Base-by-base conservation (phyloP, 2,329 filamentous ascomycete genomes). In the Dactylellina sp. region DNA sequence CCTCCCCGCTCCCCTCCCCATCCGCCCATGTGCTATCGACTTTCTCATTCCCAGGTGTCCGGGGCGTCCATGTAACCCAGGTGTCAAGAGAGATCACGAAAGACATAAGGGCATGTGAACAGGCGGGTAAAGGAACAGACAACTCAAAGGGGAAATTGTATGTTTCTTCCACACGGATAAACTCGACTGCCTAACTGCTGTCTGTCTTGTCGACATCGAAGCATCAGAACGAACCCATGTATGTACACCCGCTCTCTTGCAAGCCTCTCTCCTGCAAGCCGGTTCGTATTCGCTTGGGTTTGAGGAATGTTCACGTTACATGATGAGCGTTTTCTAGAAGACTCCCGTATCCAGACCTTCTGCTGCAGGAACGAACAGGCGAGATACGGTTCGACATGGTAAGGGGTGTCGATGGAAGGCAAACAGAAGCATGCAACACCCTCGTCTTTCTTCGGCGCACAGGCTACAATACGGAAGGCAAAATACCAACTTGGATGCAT, bases 301-400 rank as follows among this genome's bases (percentile, higher is more conserved):
- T n/a, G 40, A 39, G 25, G 16, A 28, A 16, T 40, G 28, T 50
- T 50, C 2, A 25, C 44, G 35, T 50, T 62, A 22, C 59, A 63
- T 63, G 20, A n/a, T 68, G 63, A 68, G 55, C 42, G 46, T 35
- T 70, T 70, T 70, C 64, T 70, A 62, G 64, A 70, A 70, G 56
- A 24, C 64, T 61, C 64, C 64, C 56, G 49, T 53, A 53, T 68
- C 16, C 7, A 56, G 62, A 60, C 63, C 63, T 68, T 68, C 63
- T 68, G 53, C 63, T 68, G 63, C 63, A 68, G 63, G 53, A 68
- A 68, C 63, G 37, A 40, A 60, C 52, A 59, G 44, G 63, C 55
- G 63, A 68, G 63, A 50, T 50, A 60, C 39, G 63, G 59, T 59
- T 68, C 53, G 63, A 60, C 53, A 60, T 32, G 28, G 28, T 32